A percentile compares a stretch with the other conserved stretches of the same genome.
Conservation (phyloP, 345 rosid genomes). For the Gossypium australe region DNA sequence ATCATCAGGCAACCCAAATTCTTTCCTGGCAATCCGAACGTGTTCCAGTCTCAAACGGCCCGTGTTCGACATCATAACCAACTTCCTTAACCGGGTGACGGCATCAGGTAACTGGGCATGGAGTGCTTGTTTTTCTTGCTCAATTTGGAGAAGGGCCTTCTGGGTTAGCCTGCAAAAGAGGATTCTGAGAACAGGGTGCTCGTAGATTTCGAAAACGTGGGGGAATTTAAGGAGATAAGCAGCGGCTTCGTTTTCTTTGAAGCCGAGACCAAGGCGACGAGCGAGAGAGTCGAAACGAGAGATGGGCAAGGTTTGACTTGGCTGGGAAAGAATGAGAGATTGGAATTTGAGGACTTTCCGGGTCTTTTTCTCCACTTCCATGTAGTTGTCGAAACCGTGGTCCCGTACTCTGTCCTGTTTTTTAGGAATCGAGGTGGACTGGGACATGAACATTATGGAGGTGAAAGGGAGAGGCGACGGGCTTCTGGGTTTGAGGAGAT, state of each 20-base stretch:
- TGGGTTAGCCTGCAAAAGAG: constrained; percentile 70
- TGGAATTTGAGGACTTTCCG: constrained; percentile 80
- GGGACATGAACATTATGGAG: constrained; percentile 39
- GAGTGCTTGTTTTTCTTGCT: constrained; percentile 55
- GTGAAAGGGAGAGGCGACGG: neutral
- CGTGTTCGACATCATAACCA: constrained; percentile 73
- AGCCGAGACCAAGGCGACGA: constrained; percentile 68
- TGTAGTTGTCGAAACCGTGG: constrained; percentile 91
- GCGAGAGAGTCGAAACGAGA: constrained; percentile 67
- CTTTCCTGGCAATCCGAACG: constrained; percentile 65
- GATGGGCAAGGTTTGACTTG: constrained; percentile 50
- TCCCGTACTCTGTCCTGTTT: constrained; percentile 77
- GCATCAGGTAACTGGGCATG: constrained; percentile 58
- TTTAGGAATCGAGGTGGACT: constrained; percentile 76
- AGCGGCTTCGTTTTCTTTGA: constrained; percentile 71
- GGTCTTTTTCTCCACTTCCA: constrained; percentile 85
- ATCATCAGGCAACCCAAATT: constrained; percentile 90
- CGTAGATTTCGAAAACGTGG: constrained; percentile 73
- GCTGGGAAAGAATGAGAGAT: constrained; percentile 61
- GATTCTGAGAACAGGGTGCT: constrained; percentile 87
- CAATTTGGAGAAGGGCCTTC: constrained; percentile 61
- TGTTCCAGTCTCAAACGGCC: constrained; percentile 79
- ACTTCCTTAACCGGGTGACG: constrained; percentile 62
- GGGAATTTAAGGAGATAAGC: constrained; percentile 81
- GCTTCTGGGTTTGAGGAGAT: constrained; percentile 7